phyloP scores from a whole-genome alignment of 129 eudicot species.

The Saposhnikovia divaricata region DNA sequence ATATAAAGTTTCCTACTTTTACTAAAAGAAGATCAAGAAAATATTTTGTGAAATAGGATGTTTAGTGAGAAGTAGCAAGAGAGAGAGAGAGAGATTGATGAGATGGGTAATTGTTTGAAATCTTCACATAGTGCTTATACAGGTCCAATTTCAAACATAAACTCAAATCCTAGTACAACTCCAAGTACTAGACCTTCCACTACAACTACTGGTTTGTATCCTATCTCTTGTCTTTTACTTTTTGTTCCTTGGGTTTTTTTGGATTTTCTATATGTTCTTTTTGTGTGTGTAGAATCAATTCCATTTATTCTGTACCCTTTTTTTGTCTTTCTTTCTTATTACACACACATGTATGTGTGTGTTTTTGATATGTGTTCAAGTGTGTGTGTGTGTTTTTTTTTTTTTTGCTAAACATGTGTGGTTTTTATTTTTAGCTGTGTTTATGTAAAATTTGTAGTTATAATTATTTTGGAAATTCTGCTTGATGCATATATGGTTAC shows the following conservation, averaged over 20 bases:
- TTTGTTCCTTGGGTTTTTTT: background rate
- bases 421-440: background rate
- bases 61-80: background rate
- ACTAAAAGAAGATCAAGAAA: background rate
- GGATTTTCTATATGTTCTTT: background rate
- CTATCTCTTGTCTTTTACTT: background rate
- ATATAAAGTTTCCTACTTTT: background rate
- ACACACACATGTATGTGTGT: background rate
- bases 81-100: background rate
- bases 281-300: background rate
- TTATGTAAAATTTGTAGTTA: background rate
- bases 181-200: background rate
- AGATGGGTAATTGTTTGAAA: background rate
- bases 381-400: too few relatives aligned
- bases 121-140: background rate
- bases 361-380: background rate
- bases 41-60: background rate
- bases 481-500: background rate
- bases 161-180: background rate
- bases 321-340: too few relatives aligned
- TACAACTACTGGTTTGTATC: background rate
- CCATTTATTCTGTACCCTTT: background rate
- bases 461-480: background rate
- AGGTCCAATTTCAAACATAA: background rate
- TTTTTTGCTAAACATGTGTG: background rate